Conservation (phyloP, 805 yeast genomes). For the Sugiyamaella qingdaonensis region DNA sequence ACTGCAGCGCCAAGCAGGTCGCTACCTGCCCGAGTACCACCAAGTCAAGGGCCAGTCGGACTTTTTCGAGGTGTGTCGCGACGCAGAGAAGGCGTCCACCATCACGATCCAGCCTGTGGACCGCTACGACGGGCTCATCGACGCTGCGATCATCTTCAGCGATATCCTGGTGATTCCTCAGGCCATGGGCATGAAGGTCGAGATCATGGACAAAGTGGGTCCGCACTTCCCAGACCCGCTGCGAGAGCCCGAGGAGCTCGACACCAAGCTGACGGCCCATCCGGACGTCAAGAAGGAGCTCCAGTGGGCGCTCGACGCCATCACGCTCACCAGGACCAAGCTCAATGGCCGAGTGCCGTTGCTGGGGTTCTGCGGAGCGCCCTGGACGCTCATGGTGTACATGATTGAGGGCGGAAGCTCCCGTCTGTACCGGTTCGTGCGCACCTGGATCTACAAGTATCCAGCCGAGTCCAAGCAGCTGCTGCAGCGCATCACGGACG, state of each 20-base stretch:
- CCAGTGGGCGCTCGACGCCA: conserved; percentile 94
- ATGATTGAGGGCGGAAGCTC: conserved; percentile 98
- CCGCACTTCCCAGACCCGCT: conserved; percentile 90
- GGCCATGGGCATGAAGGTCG: conserved; percentile 94
- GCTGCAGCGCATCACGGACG: conserved; percentile 75
- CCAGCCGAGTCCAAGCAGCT: conserved; percentile 68
- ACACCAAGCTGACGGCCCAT: conserved; percentile 41
- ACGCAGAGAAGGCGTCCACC: conserved; percentile 87
- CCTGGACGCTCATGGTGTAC: conserved; percentile 94
- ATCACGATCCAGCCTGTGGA: conserved; percentile 95
- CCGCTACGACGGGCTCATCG: conserved; percentile 82
- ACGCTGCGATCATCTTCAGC: conserved; percentile 95
- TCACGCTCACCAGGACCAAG: conserved; percentile 81
- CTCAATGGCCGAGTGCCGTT: conserved; percentile 89
- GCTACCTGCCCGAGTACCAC: conserved; percentile 77
- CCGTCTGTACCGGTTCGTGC: conserved; percentile 82
- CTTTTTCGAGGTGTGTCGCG: conserved; percentile 92
- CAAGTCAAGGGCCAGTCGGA: conserved; percentile 79
- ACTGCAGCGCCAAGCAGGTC: conserved; percentile 82
- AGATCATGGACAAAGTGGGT: conserved; percentile 91
- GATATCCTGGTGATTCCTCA: conserved; percentile 96
- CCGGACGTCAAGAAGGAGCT: conserved; percentile 71
- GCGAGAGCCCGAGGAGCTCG: conserved; percentile 65
- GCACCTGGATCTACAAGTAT: conserved; percentile 84
- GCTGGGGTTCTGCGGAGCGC: conserved; percentile 95